phyloP scores from a whole-genome alignment of 2,329 filamentous ascomycete species.

The Meredithiella fracta region DNA sequence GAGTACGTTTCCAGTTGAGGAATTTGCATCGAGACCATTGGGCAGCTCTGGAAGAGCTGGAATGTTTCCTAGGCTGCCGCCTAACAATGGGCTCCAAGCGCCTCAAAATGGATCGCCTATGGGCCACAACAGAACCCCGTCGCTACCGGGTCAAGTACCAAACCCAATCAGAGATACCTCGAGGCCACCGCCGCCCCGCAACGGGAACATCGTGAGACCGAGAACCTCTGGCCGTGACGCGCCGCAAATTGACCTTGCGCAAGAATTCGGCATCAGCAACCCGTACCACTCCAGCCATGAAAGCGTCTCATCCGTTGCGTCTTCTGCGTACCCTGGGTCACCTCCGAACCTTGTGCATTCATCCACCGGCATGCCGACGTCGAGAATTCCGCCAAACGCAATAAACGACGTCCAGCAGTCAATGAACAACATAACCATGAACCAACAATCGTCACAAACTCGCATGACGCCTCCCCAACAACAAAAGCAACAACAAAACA shows the following conservation, averaged over 20 bases:
- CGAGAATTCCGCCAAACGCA: neutral
- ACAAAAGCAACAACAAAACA: slow-evolving; percentile 1
- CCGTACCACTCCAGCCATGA: slow-evolving; percentile 38
- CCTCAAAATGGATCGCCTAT: neutral
- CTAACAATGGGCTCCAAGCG: neutral
- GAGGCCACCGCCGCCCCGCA: slow-evolving; percentile 32
- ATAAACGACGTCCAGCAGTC: slow-evolving; percentile 13
- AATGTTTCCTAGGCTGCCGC: slow-evolving; percentile 34
- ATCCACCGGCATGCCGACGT: neutral
- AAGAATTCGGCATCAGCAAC: slow-evolving; percentile 44
- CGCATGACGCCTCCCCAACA: slow-evolving; percentile 5
- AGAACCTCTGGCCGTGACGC: slow-evolving; percentile 24
- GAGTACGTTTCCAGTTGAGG: slow-evolving; percentile 17
- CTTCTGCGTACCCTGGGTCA: slow-evolving; percentile 24
- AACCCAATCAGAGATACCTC: slow-evolving; percentile 26
- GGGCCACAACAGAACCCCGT: slow-evolving; percentile 9
- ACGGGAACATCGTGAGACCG: slow-evolving; percentile 31
- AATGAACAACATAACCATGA: slow-evolving; percentile 10
- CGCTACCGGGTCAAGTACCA: slow-evolving; percentile 20
- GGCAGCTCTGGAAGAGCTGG: slow-evolving; percentile 30
- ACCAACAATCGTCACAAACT: neutral
- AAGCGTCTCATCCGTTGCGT: slow-evolving; percentile 10
- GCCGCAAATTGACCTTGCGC: slow-evolving; percentile 37
- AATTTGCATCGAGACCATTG: slow-evolving; percentile 23
- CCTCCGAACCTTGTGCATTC: slow-evolving; percentile 3